phyloP scores from a whole-genome alignment of 78 protist genomes.

The Mantamonas sphyraenae region DNA sequence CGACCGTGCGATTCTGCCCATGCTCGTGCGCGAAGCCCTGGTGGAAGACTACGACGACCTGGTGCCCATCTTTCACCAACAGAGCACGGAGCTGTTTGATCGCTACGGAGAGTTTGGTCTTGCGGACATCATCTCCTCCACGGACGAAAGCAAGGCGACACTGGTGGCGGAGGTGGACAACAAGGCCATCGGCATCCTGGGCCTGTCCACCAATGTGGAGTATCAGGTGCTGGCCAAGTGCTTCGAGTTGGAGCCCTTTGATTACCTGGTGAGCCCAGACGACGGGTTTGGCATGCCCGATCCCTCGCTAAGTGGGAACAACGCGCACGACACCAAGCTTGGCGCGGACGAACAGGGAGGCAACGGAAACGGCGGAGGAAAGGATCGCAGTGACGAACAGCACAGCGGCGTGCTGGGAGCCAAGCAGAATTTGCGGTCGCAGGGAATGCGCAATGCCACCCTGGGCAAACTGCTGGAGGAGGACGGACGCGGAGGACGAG shows the following conservation, averaged over 20 bases:
- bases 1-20: too few species aligned
- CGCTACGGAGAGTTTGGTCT: conserved; percentile 32
- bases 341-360: too few species aligned
- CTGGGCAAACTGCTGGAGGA: too few species aligned
- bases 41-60: conserved; percentile 45
- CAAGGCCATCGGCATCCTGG: conserved; percentile 18
- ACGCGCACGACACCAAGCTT: too few species aligned
- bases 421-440: too few species aligned
- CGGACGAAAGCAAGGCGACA: not conserved
- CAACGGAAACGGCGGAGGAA: too few species aligned
- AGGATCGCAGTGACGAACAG: too few species aligned
- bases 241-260: conserved; percentile 16
- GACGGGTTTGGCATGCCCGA: too few species aligned
- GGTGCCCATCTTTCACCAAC: conserved; percentile 11
- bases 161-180: conserved; percentile 31
- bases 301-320: too few species aligned
- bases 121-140: conserved; percentile 3
- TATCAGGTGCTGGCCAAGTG: not conserved
- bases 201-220: conserved; percentile 4
- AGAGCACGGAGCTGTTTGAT: conserved; percentile 7
- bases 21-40: conserved; percentile 7
- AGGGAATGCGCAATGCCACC: too few species aligned
- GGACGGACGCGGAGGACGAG: too few species aligned
- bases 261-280: not conserved
- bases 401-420: too few species aligned